Evolutionary conservation across 768 basidiomycete species (phyloP).

Genomic region (Peribolospora kevripleyi): DNA sequence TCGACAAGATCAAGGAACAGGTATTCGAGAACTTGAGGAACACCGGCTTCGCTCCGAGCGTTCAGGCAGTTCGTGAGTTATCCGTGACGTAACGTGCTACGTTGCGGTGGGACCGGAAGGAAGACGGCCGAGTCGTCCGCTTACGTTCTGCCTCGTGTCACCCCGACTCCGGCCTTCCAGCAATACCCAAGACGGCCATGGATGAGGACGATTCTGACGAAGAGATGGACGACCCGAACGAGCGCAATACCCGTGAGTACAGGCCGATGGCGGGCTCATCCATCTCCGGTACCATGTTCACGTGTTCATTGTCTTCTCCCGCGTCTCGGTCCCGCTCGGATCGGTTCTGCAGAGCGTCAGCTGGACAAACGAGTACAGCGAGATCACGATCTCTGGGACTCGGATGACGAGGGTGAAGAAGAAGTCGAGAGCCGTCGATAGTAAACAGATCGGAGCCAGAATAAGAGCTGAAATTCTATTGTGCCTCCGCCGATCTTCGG

Average conservation of each 20-base stretch:
- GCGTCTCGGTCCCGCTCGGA: background rate
- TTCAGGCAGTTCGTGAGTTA: conserved; percentile 59
- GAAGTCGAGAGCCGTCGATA: background rate
- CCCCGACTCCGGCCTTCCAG: conserved; percentile 22
- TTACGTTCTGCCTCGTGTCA: background rate
- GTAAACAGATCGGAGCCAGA: background rate
- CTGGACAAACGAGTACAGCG: conserved; percentile 60
- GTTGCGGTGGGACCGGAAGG: background rate
- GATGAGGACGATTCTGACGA: conserved; percentile 72
- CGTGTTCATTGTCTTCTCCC: background rate
- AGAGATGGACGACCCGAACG: conserved; percentile 51
- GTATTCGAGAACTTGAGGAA: conserved; percentile 76
- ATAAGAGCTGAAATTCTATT: too few species aligned
- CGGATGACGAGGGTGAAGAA: conserved; percentile 83
- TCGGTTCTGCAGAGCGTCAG: conserved; percentile 27
- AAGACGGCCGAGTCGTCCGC: background rate
- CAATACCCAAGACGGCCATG: conserved; percentile 49
- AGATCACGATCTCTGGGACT: conserved; percentile 80
- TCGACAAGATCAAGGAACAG: conserved; percentile 75
- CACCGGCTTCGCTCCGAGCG: conserved; percentile 66
- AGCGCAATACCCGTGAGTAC: conserved; percentile 37
- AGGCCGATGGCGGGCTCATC: background rate
- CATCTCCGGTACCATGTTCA: background rate
- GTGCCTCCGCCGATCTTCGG: too few species aligned
- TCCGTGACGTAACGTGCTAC: background rate